Conservation (phyloP, 352 stramenopile species). For the Globisporangium solare region DNA sequence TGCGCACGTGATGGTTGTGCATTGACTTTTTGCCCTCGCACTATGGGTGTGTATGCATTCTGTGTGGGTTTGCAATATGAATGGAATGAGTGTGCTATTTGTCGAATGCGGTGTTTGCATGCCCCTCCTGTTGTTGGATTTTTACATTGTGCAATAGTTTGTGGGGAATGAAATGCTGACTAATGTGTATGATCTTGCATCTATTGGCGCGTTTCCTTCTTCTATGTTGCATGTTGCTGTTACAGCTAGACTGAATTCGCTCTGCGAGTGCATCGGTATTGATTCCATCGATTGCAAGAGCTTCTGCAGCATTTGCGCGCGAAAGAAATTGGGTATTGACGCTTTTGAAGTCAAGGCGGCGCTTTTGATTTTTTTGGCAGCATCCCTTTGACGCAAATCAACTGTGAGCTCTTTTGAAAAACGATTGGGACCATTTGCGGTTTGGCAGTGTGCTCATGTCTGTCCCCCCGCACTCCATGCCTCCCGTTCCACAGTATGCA, state of each 20-base stretch:
- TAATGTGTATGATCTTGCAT: not conserved
- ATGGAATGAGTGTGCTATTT: slow-evolving; percentile 1
- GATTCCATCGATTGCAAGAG: slow-evolving; percentile 2
- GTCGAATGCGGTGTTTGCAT: too few relatives aligned
- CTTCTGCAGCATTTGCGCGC: too few relatives aligned
- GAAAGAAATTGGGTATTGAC: too few relatives aligned
- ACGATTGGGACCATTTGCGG: slow-evolving; percentile 5
- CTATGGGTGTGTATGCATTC: too few relatives aligned
- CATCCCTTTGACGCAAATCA: too few relatives aligned
- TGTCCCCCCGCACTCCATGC: slow-evolving; percentile 63
- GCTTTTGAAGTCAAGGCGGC: too few relatives aligned
- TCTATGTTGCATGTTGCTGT: slow-evolving; percentile 1
- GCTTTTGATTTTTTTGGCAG: too few relatives aligned
- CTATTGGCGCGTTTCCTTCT: not conserved
- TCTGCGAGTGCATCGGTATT: not conserved
- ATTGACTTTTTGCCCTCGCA: too few relatives aligned
- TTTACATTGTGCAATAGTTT: too few relatives aligned
- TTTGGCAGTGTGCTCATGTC: slow-evolving; percentile 37
- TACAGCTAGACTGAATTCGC: not conserved
- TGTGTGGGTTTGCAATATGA: not conserved
- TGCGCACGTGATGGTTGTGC: too few relatives aligned
- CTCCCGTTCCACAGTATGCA: slow-evolving; percentile 70
- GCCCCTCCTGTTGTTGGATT: too few relatives aligned
- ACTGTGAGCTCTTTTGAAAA: slow-evolving; percentile 1
- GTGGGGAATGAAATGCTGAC: too few relatives aligned